These are phyloP conservation scores for Haplosporangium gracile DNA, from an alignment of 192 early-diverging fungal genomes.

Conservation along the genomic window DNA sequence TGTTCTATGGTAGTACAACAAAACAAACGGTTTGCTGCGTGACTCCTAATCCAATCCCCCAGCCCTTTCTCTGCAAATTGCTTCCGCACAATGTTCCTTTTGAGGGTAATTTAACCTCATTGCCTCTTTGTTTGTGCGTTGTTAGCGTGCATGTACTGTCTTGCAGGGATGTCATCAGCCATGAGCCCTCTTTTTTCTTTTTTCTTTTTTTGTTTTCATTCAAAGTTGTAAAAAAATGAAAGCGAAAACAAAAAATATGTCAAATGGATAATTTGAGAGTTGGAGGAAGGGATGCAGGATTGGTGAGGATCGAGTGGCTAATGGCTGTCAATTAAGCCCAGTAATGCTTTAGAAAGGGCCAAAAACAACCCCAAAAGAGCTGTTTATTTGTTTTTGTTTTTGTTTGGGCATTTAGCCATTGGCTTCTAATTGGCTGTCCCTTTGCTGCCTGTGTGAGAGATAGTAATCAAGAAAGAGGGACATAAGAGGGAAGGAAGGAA, in stretches of 20 bases:
- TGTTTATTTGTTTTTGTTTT: background rate
- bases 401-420: background rate
- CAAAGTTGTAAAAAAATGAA: background rate
- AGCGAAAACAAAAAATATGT: background rate
- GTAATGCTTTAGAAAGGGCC: background rate
- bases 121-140: background rate
- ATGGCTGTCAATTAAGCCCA: background rate
- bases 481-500: background rate
- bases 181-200: no score
- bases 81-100: slow-evolving; percentile 3
- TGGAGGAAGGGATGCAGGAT: no score
- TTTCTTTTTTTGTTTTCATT: no score
- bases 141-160: background rate
- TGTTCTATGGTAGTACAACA: background rate
- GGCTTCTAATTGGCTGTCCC: background rate
- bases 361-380: background rate
- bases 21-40: background rate
- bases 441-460: background rate
- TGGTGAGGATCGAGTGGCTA: background rate
- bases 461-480: background rate
- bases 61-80: background rate
- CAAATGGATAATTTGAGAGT: background rate
- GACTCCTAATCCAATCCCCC: background rate
- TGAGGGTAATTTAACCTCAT: background rate
- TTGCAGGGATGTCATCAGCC: background rate